Percentiles rank a stretch among this genome's conserved stretches.
Evolutionary conservation across 306 rosid genomes (phyloP).

Genomic region (Oxytropis ochrocephala): DNA sequence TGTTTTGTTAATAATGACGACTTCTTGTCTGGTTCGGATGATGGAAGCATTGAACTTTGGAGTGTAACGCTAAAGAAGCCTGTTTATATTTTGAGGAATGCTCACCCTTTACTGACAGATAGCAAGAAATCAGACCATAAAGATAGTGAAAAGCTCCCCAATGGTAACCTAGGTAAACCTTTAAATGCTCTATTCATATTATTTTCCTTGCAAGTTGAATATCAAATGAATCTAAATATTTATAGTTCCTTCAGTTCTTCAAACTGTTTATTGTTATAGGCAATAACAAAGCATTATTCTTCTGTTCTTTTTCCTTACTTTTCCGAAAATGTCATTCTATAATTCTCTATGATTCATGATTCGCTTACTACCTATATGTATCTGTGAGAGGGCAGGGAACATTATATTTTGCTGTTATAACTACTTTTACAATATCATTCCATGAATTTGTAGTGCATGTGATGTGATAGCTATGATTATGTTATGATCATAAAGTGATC

Average conservation of each 20-base stretch:
- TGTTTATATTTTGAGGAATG: slow-evolving; percentile 60
- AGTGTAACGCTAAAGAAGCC: slow-evolving; percentile 71
- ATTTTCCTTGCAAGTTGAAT: not conserved
- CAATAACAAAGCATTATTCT: not conserved
- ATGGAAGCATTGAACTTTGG: slow-evolving; percentile 93
- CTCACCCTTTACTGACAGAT: slow-evolving; percentile 49
- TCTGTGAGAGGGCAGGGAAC: not conserved
- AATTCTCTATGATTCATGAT: not conserved
- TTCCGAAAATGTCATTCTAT: not conserved
- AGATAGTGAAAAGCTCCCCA: slow-evolving; percentile 44
- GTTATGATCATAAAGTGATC: slow-evolving; percentile 18
- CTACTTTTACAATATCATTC: not conserved
- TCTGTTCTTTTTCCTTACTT: not conserved
- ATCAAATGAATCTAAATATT: not conserved
- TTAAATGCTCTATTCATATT: not conserved
- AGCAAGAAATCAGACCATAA: slow-evolving; percentile 34
- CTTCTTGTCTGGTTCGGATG: slow-evolving; percentile 80
- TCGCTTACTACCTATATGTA: not conserved
- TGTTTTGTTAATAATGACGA: slow-evolving; percentile 80
- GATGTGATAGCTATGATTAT: not conserved
- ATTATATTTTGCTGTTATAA: not conserved
- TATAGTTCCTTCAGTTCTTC: not conserved
- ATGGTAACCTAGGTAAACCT: slow-evolving; percentile 55
- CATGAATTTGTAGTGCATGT: not conserved
- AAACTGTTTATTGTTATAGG: not conserved